Evolutionary conservation across 441 rosid genomes (phyloP).

Genomic region (Theobroma grandiflorum): DNA sequence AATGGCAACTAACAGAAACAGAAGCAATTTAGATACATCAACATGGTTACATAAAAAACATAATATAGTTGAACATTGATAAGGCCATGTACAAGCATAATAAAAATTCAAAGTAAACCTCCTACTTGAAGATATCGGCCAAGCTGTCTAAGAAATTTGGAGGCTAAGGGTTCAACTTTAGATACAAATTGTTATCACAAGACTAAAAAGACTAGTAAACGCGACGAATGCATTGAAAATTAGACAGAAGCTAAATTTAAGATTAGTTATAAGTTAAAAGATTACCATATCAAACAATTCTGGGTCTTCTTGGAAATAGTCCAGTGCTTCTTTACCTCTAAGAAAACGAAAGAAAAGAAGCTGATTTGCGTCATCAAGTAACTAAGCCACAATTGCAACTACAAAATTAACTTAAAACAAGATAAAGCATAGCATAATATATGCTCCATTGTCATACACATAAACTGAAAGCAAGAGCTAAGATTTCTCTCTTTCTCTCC

Average conservation of each 20-base stretch:
- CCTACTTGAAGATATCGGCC: not conserved
- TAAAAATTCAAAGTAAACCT: not conserved
- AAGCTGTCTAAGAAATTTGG: not conserved
- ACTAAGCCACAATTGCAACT: not conserved
- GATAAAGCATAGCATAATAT: not conserved
- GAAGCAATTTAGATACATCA: not conserved
- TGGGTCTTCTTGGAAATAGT: slow-evolving; percentile 80
- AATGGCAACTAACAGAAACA: not conserved
- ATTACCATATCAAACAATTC: slow-evolving; percentile 76
- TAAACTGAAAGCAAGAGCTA: not conserved
- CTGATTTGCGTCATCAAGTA: not conserved
- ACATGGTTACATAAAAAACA: not conserved
- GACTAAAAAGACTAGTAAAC: not conserved
- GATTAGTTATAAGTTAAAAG: not conserved
- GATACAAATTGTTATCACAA: not conserved
- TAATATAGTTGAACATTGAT: not conserved
- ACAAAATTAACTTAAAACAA: not conserved
- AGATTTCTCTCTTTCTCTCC: not conserved
- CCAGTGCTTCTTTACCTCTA: slow-evolving; percentile 85
- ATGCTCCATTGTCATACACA: not conserved
- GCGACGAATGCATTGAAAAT: not conserved
- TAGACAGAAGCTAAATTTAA: not conserved
- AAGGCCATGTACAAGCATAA: not conserved
- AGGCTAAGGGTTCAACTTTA: not conserved
- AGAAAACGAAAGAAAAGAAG: slow-evolving; percentile 20